These are phyloP conservation scores for Rhizomucor miehei DNA, from an alignment of 371 early-diverging fungal genomes.

Conservation along the genomic window DNA sequence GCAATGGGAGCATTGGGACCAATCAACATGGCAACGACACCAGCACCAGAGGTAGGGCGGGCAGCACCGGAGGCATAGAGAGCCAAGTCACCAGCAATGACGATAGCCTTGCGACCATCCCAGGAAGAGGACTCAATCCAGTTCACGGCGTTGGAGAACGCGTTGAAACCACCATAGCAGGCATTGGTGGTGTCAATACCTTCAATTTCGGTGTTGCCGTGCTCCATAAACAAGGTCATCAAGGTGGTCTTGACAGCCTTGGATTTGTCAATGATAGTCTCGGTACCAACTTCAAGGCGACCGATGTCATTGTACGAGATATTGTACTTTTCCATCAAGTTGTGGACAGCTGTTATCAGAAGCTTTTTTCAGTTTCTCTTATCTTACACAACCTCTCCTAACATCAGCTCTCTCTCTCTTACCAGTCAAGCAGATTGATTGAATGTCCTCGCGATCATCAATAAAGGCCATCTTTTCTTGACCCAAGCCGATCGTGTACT, in stretches of 20 bases:
- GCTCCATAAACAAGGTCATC: slow-evolving; percentile 90
- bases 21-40: slow-evolving; percentile 91
- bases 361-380: slow-evolving; percentile 1
- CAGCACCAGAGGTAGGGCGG: slow-evolving; percentile 96
- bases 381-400: too few relatives aligned
- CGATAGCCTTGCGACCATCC: slow-evolving; percentile 92
- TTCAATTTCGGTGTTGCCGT: slow-evolving; percentile 91
- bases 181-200: slow-evolving; percentile 98
- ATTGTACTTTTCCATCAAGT: slow-evolving; percentile 89
- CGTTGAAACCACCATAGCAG: slow-evolving; percentile 98
- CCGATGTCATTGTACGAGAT: slow-evolving; percentile 86
- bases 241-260: slow-evolving; percentile 96
- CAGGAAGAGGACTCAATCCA: slow-evolving; percentile 94
- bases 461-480: slow-evolving; percentile 94
- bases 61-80: slow-evolving; percentile 92
- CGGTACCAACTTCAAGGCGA: slow-evolving; percentile 97
- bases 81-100: slow-evolving; percentile 96
- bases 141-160: slow-evolving; percentile 94
- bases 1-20: slow-evolving; percentile 95
- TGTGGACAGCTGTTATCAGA: slow-evolving; percentile 71
- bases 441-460: slow-evolving; percentile 96
- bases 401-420: too few relatives aligned
- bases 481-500: slow-evolving; percentile 97
- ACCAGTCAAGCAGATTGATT: slow-evolving; percentile 91
- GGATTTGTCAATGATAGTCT: slow-evolving; percentile 97